A percentile compares a stretch with the other conserved stretches of the same genome.
These are phyloP conservation scores for Fusarium ambrosium DNA, from an alignment of 2,329 filamentous ascomycete genomes.

Conservation along the genomic window DNA sequence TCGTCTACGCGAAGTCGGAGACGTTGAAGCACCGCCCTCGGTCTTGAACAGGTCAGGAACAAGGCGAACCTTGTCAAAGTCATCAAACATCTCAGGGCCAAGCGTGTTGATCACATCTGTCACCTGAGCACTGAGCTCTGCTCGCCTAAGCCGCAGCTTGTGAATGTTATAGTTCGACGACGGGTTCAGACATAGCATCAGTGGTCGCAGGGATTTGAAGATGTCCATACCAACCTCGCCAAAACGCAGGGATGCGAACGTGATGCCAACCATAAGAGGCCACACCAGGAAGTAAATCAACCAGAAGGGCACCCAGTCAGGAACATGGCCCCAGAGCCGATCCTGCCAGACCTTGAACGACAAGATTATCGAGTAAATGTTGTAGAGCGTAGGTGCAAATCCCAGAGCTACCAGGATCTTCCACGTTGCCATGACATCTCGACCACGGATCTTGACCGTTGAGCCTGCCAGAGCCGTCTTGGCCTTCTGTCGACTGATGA, in stretches of 20 bases:
- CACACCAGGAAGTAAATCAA: slow-evolving; percentile 80
- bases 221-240: slow-evolving; percentile 99
- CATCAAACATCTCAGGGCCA: slow-evolving; percentile 96
- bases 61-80: slow-evolving; percentile 85
- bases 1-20: slow-evolving; percentile 49
- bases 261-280: slow-evolving; percentile 87
- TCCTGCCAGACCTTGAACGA: slow-evolving; percentile 85
- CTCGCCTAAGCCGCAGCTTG: slow-evolving; percentile 79
- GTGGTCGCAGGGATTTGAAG: slow-evolving; percentile 89
- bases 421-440: slow-evolving; percentile 94
- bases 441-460: slow-evolving; percentile 88
- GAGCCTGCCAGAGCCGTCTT: slow-evolving; percentile 87
- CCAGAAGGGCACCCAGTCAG: slow-evolving; percentile 84
- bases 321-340: slow-evolving; percentile 84
- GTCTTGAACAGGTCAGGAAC: slow-evolving; percentile 67
- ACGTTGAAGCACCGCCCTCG: slow-evolving; percentile 48
- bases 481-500: slow-evolving; percentile 86
- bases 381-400: slow-evolving; percentile 85
- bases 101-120: slow-evolving; percentile 95
- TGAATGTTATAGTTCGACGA: slow-evolving; percentile 86
- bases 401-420: slow-evolving; percentile 91
- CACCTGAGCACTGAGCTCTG: slow-evolving; percentile 82
- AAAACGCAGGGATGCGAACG: slow-evolving; percentile 92
- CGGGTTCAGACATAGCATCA: slow-evolving; percentile 87
- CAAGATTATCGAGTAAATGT: slow-evolving; percentile 81